Conservation (phyloP, 1,284 basidiomycete species). For the Rhodotorula sp. region DNA sequence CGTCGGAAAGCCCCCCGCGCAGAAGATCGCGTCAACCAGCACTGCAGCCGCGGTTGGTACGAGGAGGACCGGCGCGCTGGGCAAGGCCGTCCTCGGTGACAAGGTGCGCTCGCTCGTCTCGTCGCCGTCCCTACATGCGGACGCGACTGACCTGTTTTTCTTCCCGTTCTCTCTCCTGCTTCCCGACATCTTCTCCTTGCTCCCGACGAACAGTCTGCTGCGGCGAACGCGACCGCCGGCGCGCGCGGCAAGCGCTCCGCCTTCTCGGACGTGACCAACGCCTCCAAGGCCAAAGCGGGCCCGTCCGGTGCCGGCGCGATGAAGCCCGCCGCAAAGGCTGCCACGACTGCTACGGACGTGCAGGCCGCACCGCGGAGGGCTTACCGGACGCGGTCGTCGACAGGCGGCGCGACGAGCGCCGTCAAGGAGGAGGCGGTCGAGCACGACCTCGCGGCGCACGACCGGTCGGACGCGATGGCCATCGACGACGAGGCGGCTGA, state of each 20-base stretch:
- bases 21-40: conserved; percentile 11
- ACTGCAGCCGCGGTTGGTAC: not conserved
- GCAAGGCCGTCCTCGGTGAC: conserved; percentile 21
- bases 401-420: conserved; percentile 32
- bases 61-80: not conserved
- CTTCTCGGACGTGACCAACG: conserved; percentile 42
- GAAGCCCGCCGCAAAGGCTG: not conserved
- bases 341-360: conserved; percentile 2
- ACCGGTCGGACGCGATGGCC: conserved; percentile 38
- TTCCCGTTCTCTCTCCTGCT: not conserved
- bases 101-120: conserved; percentile 22
- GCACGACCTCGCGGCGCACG: not conserved
- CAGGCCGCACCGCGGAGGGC: conserved; percentile 14
- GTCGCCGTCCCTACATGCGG: not conserved
- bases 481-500: conserved; percentile 32
- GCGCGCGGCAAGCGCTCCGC: conserved; percentile 32
- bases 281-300: conserved; percentile 12
- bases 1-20: conserved; percentile 2
- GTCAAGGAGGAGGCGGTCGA: conserved; percentile 27
- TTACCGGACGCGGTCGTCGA: conserved; percentile 39
- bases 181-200: no score
- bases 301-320: conserved; percentile 1
- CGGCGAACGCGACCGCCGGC: conserved; percentile 12
- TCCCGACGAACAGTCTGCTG: conserved; percentile 1
- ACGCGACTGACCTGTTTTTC: not conserved